Conservation (phyloP, 768 basidiomycete species). For the Cantharellus cinnabarinus region DNA sequence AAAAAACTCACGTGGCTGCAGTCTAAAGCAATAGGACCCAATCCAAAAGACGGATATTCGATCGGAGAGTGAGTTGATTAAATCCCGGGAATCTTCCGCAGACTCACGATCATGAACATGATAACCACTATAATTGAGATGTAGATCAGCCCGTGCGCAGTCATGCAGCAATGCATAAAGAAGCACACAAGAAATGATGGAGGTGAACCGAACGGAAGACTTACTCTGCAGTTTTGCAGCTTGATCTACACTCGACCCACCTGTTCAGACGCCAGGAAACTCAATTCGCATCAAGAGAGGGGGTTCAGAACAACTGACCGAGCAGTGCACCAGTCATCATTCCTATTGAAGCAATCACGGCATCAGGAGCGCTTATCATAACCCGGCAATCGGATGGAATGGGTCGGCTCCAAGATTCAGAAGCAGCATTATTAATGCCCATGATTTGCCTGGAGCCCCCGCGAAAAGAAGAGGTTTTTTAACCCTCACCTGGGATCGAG, state of each 20-base stretch:
- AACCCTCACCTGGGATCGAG: constrained; percentile 16
- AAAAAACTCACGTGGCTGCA: too few species aligned
- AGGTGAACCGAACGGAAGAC: constrained; percentile 2
- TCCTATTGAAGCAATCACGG: constrained; percentile 18
- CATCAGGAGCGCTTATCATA: not conserved
- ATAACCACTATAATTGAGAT: constrained; percentile 36
- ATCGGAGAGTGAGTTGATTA: too few species aligned
- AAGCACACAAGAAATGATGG: not conserved
- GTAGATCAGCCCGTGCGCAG: too few species aligned
- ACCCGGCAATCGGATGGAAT: not conserved
- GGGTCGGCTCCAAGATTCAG: too few species aligned
- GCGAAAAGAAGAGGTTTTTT: not conserved
- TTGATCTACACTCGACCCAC: constrained; percentile 29
- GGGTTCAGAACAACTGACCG: constrained; percentile 39
- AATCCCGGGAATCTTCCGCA: not conserved
- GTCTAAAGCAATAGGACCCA: too few species aligned
- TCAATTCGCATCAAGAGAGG: constrained; percentile 11
- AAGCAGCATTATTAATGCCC: too few species aligned
- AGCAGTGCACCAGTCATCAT: constrained; percentile 90
- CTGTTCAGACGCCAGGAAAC: too few species aligned
- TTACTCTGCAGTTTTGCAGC: constrained; percentile 61
- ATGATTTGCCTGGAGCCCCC: not conserved
- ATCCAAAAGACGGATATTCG: too few species aligned
- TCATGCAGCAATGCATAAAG: not conserved
- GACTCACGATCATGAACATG: constrained; percentile 60